Evolutionary conservation across 805 yeast species (phyloP).

Genomic region (Isabelozyma heimii): DNA sequence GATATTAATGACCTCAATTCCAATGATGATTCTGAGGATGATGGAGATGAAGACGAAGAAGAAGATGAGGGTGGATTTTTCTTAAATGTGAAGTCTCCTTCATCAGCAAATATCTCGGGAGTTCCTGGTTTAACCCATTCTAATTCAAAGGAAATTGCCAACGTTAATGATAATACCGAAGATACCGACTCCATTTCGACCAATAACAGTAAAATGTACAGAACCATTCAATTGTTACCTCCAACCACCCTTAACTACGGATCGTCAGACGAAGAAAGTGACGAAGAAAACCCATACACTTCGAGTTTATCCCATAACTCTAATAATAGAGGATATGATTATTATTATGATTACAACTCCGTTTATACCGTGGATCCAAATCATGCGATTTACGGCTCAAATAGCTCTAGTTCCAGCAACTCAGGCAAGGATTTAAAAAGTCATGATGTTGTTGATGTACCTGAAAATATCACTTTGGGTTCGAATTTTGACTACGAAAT

Average conservation of each 20-base stretch:
- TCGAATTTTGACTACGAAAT: constrained; percentile 38
- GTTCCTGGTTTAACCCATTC: constrained; percentile 25
- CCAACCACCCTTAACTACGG: constrained; percentile 83
- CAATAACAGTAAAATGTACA: constrained; percentile 26
- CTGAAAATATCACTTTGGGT: constrained; percentile 43
- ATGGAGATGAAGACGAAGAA: constrained; percentile 42
- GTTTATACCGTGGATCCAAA: constrained; percentile 59
- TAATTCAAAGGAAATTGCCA: constrained; percentile 1
- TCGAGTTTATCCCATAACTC: constrained; percentile 69
- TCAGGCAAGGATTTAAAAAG: constrained; percentile 6
- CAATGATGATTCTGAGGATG: constrained; percentile 19
- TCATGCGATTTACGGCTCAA: constrained; percentile 34
- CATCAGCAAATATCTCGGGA: constrained; percentile 24
- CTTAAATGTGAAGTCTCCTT: constrained; percentile 49
- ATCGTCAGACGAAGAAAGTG: constrained; percentile 59
- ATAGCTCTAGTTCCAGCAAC: constrained; percentile 5
- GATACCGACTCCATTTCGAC: constrained; percentile 30
- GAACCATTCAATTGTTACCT: constrained; percentile 77
- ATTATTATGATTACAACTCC: constrained; percentile 76
- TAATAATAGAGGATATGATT: constrained; percentile 72
- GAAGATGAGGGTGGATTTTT: constrained; percentile 73
- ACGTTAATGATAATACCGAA: constrained; percentile 13
- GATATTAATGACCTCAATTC: constrained; percentile 1
- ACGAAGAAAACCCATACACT: constrained; percentile 51
- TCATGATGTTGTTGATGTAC: constrained; percentile 45